Conservation (phyloP, 306 rosid species). For the Prunus dulcis region DNA sequence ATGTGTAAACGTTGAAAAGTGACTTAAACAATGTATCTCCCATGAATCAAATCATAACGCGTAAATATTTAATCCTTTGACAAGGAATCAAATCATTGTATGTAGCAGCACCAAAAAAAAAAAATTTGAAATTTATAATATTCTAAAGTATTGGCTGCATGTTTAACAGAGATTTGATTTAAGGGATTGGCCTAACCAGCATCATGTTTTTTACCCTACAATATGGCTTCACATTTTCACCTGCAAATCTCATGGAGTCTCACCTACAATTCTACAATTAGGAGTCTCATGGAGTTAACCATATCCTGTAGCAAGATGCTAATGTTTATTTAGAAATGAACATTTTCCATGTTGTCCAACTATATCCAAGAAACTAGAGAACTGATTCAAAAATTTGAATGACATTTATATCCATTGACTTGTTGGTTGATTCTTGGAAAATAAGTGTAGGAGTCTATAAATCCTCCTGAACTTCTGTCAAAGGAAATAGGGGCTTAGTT, state of each 20-base stretch:
- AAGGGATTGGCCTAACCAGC: background rate
- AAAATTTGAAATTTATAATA: background rate
- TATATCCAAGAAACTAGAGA: too few relatives aligned
- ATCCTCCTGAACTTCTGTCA: too few relatives aligned
- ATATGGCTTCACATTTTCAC: background rate
- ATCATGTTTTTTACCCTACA: background rate
- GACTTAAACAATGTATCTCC: too few relatives aligned
- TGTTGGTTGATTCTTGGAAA: too few relatives aligned
- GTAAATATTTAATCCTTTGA: background rate
- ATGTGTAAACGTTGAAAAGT: too few relatives aligned
- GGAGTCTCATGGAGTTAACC: background rate
- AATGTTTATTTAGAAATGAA: too few relatives aligned
- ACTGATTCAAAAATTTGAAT: too few relatives aligned
- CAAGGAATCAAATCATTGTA: background rate
- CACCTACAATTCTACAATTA: background rate
- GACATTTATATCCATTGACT: too few relatives aligned
- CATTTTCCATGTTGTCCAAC: too few relatives aligned
- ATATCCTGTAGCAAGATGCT: background rate
- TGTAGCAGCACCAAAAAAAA: too few relatives aligned
- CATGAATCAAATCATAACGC: background rate
- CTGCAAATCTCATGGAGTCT: background rate
- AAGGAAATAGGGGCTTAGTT: too few relatives aligned
- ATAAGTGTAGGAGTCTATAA: too few relatives aligned
- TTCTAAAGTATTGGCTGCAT: background rate
- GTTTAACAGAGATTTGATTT: background rate